phyloP scores from a whole-genome alignment of 2,329 filamentous ascomycete species.

The Diaporthe caulivora region DNA sequence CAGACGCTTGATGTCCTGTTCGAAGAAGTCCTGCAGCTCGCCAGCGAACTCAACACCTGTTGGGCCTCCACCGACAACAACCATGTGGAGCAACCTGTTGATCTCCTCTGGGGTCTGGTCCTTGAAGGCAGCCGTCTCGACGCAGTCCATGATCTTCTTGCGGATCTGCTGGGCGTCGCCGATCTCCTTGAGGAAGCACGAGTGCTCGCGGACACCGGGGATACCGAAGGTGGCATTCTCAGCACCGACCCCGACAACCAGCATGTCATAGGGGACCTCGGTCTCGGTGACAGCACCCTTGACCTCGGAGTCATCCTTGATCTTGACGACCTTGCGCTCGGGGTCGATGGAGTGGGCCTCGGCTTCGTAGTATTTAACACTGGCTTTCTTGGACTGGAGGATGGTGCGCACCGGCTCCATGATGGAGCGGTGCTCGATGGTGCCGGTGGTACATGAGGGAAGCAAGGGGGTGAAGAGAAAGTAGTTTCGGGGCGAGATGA shows the following conservation, averaged over 20 bases:
- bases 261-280: conserved; percentile 97
- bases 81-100: conserved; percentile 97
- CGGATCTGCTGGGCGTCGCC: conserved; percentile 95
- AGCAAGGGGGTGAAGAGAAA: conserved; percentile 99
- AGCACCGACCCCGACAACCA: conserved; percentile 95
- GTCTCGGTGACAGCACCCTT: conserved; percentile 86
- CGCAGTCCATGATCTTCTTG: conserved; percentile 99
- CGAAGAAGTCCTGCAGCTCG: conserved; percentile 98
- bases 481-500: conserved; percentile 98
- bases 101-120: conserved; percentile 90
- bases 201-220: conserved; percentile 92
- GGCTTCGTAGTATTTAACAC: conserved; percentile 97
- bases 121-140: conserved; percentile 98
- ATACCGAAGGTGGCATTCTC: conserved; percentile 99
- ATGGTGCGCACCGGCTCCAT: conserved; percentile 99
- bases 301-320: conserved; percentile 93
- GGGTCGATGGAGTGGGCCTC: conserved; percentile 96
- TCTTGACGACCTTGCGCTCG: conserved; percentile 87
- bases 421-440: conserved; percentile 98
- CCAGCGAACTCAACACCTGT: conserved; percentile 99
- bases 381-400: conserved; percentile 91
- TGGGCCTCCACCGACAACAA: conserved; percentile 91
- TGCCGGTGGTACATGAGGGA: conserved; percentile 96
- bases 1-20: conserved; percentile 97
- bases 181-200: conserved; percentile 99